Evolutionary conservation across 2,329 filamentous ascomycete species (phyloP), one percentile per base, ranked within the genome.

Genomic region (Fusarium verticillioides): DNA sequence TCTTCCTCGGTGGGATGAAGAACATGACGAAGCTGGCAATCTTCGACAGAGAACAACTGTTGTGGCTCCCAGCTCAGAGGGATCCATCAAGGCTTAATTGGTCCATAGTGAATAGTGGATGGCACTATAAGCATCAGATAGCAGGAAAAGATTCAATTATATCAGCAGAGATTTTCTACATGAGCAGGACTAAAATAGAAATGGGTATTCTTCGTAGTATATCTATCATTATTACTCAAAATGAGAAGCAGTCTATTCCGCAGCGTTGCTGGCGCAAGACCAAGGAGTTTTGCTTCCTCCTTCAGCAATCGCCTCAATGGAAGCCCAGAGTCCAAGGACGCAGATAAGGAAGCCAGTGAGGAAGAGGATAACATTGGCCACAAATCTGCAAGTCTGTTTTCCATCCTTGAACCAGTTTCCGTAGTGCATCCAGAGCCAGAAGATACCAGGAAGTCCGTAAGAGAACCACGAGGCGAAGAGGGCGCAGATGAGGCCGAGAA

Each of bases 401-500:
- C 78, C 73, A 53, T 77, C 66, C 21, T 65, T 75, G 67, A 83
- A 84, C 77, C 81, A 85, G 46, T 81, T 77, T 6, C 84, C 84
- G 18, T 82, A 78, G 78, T 87, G 80, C 81, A 87, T 82, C 77
- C 83, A 86, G 47, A 87, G 78, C 85, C 85, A 87, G 66, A 86
- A 84, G 47, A 83, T 78, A 5, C 85, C 85, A 0, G 85, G 84
- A 2, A 86, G 79, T 21, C 85, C 85, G 39, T 84, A 86, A 59
- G 88, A 91, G 79, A 93, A 93, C 91, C 91, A 93, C 60, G 86
- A 89, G 26, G 87, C 89, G 67, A 93, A 92, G 4, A 92, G 80
- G 4, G 90, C 86, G 36, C 84, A 86, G 75, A 93, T 88, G 40
- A 94, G 81, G 9, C 88, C 88, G 7, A 94, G 83, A 13, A 94